phyloP scores from a whole-genome alignment of 1,284 basidiomycete species.

The Irpex sp. region DNA sequence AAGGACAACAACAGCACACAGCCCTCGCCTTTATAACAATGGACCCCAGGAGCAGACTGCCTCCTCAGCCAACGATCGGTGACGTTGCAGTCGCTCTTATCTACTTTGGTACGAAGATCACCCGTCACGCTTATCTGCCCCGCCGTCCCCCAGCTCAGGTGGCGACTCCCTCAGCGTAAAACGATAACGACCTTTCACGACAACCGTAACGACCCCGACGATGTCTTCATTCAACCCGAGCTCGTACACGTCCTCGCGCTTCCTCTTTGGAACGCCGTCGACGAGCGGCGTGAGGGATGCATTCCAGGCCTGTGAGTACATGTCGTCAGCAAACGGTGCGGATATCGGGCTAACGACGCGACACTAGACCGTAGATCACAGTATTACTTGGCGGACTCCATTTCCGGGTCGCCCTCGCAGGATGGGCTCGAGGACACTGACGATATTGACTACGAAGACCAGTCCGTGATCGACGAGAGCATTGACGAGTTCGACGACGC shows the following conservation, averaged over 20 bases:
- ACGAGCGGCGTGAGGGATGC: constrained; percentile 54
- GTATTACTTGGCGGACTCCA: constrained; percentile 57
- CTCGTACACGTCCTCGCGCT: constrained; percentile 21
- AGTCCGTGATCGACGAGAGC: constrained; percentile 29
- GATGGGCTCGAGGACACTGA: constrained; percentile 31
- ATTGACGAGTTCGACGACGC: constrained; percentile 27
- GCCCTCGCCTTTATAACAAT: too few relatives aligned
- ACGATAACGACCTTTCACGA: constrained; percentile 15
- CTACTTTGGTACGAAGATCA: neutral
- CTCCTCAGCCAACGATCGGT: neutral
- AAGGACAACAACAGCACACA: too few relatives aligned
- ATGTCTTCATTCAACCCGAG: constrained; percentile 40
- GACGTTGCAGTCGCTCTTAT: neutral
- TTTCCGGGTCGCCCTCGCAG: constrained; percentile 43
- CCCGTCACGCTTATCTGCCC: neutral
- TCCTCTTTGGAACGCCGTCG: constrained; percentile 45
- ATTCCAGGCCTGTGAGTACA: constrained; percentile 39
- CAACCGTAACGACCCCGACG: constrained; percentile 10
- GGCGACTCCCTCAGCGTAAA: neutral
- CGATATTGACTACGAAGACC: constrained; percentile 33
- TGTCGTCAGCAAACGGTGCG: constrained; percentile 32
- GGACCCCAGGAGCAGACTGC: too few relatives aligned
- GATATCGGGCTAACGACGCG: neutral
- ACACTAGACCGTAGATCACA: constrained; percentile 59
- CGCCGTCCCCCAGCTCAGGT: neutral